Evolutionary conservation across 139 green algal species (phyloP).

Genomic region (Chlorella vulgaris): DNA sequence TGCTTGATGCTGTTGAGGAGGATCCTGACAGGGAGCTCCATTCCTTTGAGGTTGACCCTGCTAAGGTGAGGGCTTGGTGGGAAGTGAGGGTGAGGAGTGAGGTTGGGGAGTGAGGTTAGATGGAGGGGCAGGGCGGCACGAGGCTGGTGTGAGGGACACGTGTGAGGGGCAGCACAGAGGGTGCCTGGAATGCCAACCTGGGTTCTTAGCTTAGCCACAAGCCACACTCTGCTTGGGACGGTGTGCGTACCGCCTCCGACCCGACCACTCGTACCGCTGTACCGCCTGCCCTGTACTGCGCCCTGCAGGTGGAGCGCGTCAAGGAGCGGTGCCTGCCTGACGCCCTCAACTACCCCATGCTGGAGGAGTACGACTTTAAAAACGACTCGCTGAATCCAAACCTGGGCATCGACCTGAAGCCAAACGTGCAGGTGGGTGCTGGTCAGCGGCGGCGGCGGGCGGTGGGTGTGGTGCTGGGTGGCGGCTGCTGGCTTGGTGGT

Average conservation of each 20-base stretch:
- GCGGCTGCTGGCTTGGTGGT: not conserved
- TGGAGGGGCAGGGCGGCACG: not conserved
- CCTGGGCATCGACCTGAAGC: conserved; percentile 91
- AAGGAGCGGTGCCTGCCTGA: conserved; percentile 93
- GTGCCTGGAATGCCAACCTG: too few species aligned
- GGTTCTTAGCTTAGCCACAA: too few species aligned
- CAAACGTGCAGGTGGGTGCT: conserved; percentile 69
- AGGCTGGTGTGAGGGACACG: not conserved
- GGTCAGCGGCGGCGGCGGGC: too few species aligned
- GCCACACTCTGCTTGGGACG: not conserved
- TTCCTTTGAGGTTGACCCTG: conserved; percentile 77
- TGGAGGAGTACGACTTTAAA: conserved; percentile 99
- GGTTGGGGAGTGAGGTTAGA: not conserved
- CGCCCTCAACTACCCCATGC: conserved; percentile 94
- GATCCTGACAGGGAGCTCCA: conserved; percentile 67
- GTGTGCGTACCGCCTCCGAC: too few species aligned
- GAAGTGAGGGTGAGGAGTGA: not conserved
- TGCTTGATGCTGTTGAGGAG: conserved; percentile 51
- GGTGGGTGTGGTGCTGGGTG: not conserved
- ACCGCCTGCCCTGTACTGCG: not conserved
- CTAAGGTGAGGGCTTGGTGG: conserved; percentile 46
- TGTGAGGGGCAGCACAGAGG: too few species aligned
- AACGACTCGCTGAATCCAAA: conserved; percentile 79
- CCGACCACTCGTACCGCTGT: not conserved
- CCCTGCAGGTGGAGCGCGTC: conserved; percentile 89